Percentiles rank a stretch among this genome's conserved stretches.
Evolutionary conservation across 345 rosid genomes (phyloP).

Genomic region (Ceriops tagal): DNA sequence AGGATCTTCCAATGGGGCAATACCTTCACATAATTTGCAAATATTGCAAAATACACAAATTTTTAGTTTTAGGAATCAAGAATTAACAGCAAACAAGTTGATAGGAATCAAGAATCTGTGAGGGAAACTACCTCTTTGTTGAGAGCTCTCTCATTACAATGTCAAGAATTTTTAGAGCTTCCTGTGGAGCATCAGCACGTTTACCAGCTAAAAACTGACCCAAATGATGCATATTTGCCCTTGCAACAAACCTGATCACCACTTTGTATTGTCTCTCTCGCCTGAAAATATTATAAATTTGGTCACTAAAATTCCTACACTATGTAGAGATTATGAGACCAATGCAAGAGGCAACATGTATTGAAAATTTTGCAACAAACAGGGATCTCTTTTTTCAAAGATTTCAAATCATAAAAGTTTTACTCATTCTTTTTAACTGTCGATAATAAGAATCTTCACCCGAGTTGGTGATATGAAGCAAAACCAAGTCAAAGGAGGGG

Average conservation of each 20-base stretch:
- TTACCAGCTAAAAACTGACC: slow-evolving; percentile 89
- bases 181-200: slow-evolving; percentile 87
- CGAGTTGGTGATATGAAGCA: background rate
- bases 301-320: slow-evolving; percentile 8
- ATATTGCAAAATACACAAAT: background rate
- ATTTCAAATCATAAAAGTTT: background rate
- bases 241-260: slow-evolving; percentile 74
- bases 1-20: slow-evolving; percentile 83
- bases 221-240: slow-evolving; percentile 84
- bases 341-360: slow-evolving; percentile 1
- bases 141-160: slow-evolving; percentile 89
- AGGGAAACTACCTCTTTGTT: slow-evolving; percentile 49
- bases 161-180: slow-evolving; percentile 83
- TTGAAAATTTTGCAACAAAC: background rate
- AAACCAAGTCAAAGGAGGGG: slow-evolving; percentile 5
- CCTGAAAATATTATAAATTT: slow-evolving; percentile 36
- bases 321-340: background rate
- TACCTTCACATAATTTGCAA: slow-evolving; percentile 39
- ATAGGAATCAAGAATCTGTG: background rate
- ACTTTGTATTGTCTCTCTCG: slow-evolving; percentile 79
- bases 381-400: background rate
- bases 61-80: background rate
- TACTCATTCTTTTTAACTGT: background rate
- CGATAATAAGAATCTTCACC: background rate
- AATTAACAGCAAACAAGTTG: background rate